phyloP scores from a whole-genome alignment of 2,329 filamentous ascomycete genomes.

The Aspergillus felis region DNA sequence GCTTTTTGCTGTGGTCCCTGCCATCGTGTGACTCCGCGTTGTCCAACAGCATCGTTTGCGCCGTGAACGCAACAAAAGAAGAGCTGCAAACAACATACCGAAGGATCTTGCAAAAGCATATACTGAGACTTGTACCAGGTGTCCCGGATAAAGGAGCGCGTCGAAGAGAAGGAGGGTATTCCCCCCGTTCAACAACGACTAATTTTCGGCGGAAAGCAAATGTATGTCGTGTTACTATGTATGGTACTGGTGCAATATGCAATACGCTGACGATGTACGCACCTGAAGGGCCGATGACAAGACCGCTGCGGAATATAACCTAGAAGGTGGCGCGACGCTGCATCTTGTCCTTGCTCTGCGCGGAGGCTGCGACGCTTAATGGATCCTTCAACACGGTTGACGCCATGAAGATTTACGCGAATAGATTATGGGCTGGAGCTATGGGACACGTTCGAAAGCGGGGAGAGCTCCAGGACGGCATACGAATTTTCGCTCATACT shows the following conservation, averaged over 20 bases:
- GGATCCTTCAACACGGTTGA: constrained; percentile 12
- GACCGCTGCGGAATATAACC: constrained; percentile 81
- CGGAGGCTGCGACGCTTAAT: constrained; percentile 54
- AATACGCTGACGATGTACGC: constrained; percentile 1
- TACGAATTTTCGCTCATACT: background rate
- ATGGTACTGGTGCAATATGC: background rate
- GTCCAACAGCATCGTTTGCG: background rate
- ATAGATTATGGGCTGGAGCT: background rate
- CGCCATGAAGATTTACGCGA: constrained; percentile 4
- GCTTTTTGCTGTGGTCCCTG: background rate
- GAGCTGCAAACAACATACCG: background rate
- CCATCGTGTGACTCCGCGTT: too few relatives aligned
- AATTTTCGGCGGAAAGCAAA: constrained; percentile 97
- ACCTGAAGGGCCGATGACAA: constrained; percentile 81
- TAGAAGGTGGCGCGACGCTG: constrained; percentile 87
- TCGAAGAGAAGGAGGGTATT: constrained; percentile 98
- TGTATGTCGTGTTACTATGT: constrained; percentile 54
- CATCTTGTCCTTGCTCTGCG: constrained; percentile 93
- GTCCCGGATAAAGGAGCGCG: constrained; percentile 94
- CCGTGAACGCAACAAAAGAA: background rate
- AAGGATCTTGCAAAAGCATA: background rate
- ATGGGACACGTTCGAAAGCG: background rate
- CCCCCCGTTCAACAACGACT: constrained; percentile 93
- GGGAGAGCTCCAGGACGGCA: background rate
- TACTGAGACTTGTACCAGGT: constrained; percentile 54